Percentiles rank a stretch among this genome's conserved stretches.
Evolutionary conservation across 2,329 filamentous ascomycete genomes (phyloP).

Genomic region (Cordyceps pruinosa): DNA sequence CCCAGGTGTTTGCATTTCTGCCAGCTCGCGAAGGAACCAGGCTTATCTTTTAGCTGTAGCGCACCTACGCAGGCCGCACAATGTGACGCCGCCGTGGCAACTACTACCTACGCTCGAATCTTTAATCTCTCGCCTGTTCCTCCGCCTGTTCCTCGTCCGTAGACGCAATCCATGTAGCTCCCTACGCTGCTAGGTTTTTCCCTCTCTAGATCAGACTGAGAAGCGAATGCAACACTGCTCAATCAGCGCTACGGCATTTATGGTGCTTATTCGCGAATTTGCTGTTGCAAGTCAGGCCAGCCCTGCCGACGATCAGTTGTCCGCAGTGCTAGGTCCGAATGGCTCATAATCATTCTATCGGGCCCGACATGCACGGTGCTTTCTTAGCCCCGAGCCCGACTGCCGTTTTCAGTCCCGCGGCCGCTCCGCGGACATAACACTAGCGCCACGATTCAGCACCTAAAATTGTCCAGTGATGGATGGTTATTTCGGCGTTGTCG

Average conservation of each 20-base stretch:
- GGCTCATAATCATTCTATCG: slow-evolving; percentile 2
- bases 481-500: not conserved
- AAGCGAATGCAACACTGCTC: not conserved
- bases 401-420: slow-evolving; percentile 7
- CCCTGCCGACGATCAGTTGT: slow-evolving; percentile 10
- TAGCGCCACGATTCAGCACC: not conserved
- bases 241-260: slow-evolving; percentile 5
- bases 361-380: slow-evolving; percentile 7
- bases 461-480: not conserved
- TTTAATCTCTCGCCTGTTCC: not conserved
- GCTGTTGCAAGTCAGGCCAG: not conserved
- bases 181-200: not conserved
- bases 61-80: not conserved
- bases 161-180: not conserved
- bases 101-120: too few relatives aligned
- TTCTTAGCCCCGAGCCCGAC: slow-evolving; percentile 12
- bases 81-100: not conserved
- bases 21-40: not conserved
- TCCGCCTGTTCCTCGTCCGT: not conserved
- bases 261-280: slow-evolving; percentile 1
- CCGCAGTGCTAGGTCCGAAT: not conserved
- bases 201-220: not conserved
- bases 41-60: not conserved
- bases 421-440: slow-evolving; percentile 1
- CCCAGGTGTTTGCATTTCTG: not conserved